A percentile compares a stretch with the other conserved stretches of the same genome.
Conservation (phyloP, 352 stramenopile genomes). For the Phytophthora pisi region DNA sequence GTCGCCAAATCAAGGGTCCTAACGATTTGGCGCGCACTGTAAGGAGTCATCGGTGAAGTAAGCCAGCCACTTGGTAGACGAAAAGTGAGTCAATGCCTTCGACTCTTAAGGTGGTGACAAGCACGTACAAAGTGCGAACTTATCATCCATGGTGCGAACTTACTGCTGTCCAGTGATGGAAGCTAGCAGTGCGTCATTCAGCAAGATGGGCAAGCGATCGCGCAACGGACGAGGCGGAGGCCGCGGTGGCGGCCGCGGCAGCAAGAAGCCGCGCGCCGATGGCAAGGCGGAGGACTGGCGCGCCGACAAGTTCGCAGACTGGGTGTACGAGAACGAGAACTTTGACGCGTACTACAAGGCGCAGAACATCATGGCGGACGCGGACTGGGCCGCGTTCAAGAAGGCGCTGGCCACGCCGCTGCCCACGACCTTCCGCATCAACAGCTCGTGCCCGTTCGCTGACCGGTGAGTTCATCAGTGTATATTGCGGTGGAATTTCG, state of each 20-base stretch:
- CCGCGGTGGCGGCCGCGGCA: conserved; percentile 28
- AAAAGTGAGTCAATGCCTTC: too few relatives aligned
- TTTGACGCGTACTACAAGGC: conserved; percentile 90
- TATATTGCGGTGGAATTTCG: background rate
- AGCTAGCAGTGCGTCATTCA: conserved; percentile 1
- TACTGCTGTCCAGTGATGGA: conserved; percentile 23
- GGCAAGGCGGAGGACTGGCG: conserved; percentile 38
- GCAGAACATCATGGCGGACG: conserved; percentile 79
- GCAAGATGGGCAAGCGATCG: conserved; percentile 54
- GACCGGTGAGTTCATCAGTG: conserved; percentile 52
- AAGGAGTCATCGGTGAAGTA: too few relatives aligned
- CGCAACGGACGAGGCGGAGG: conserved; percentile 44
- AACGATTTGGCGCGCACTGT: too few relatives aligned
- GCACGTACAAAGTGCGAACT: background rate
- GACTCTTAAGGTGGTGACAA: background rate
- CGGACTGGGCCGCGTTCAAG: conserved; percentile 93
- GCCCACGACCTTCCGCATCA: conserved; percentile 94
- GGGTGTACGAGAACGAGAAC: conserved; percentile 87
- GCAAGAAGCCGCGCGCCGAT: conserved; percentile 65
- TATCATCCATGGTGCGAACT: background rate
- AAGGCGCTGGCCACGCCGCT: conserved; percentile 86
- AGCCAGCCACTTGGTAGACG: too few relatives aligned
- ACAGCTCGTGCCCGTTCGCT: conserved; percentile 87
- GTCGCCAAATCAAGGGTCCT: too few relatives aligned
- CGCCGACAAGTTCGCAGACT: conserved; percentile 81